Evolutionary conservation across 805 yeast species (phyloP).

Genomic region (Candida railenensis): DNA sequence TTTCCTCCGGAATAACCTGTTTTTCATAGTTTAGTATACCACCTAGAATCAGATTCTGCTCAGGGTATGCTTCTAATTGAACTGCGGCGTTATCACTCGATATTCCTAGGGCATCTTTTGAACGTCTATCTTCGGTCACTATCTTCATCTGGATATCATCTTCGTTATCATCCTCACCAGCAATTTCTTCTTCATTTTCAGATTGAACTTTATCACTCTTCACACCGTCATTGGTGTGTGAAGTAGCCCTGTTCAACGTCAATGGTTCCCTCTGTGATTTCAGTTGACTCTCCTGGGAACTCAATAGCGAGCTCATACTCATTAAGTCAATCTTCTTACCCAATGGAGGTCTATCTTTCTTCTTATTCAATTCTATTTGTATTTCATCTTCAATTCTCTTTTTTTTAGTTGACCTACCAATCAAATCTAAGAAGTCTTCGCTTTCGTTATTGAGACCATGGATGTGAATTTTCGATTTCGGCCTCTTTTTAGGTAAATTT

Average conservation of each 20-base stretch:
- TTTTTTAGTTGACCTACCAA: not conserved
- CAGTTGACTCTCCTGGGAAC: conserved; percentile 1
- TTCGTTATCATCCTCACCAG: too few relatives aligned
- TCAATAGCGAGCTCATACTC: conserved; percentile 1
- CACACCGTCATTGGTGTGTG: too few relatives aligned
- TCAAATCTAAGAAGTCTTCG: conserved; percentile 4
- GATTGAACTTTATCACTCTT: too few relatives aligned
- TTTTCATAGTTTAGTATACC: too few relatives aligned
- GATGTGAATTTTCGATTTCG: not conserved
- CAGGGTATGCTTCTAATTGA: too few relatives aligned
- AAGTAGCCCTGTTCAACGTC: too few relatives aligned
- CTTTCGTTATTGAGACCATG: not conserved
- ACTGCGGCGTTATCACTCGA: too few relatives aligned
- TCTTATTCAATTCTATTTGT: not conserved
- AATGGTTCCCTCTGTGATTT: not conserved
- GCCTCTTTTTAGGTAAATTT: not conserved
- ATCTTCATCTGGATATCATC: too few relatives aligned
- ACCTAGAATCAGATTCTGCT: too few relatives aligned
- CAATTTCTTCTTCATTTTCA: too few relatives aligned
- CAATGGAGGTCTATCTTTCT: not conserved
- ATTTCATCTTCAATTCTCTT: not conserved
- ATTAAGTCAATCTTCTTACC: not conserved
- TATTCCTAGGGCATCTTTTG: too few relatives aligned
- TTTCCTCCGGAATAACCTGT: not conserved
- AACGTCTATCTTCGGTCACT: too few relatives aligned